Evolutionary conservation across 495 filamentous ascomycete species (phyloP).

Genomic region (Penicillium salamii): DNA sequence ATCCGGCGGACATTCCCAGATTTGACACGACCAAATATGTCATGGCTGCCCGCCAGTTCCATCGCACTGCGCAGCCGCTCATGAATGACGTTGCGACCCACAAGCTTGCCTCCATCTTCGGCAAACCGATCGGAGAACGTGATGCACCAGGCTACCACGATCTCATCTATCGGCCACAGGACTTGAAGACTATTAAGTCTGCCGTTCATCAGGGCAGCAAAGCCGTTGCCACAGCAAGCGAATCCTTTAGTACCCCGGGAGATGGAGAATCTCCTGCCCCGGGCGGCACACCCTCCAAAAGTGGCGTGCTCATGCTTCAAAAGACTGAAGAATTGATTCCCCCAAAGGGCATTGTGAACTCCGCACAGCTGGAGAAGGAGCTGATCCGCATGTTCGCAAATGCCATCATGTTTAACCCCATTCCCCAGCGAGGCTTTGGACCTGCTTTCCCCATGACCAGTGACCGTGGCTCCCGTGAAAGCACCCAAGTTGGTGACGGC

Average conservation of each 20-base stretch:
- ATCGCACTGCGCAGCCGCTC: conserved; percentile 70
- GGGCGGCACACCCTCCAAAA: conserved; percentile 34
- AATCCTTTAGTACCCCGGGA: conserved; percentile 45
- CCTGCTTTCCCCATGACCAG: conserved; percentile 52
- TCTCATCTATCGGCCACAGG: conserved; percentile 81
- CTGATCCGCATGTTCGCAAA: conserved; percentile 98
- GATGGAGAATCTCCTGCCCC: conserved; percentile 45
- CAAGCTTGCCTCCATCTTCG: conserved; percentile 85
- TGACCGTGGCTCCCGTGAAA: conserved; percentile 38
- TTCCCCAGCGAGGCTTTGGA: conserved; percentile 66
- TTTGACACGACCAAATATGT: conserved; percentile 55
- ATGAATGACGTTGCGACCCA: conserved; percentile 84
- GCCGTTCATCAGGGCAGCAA: conserved; percentile 75
- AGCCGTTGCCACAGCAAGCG: conserved; percentile 63
- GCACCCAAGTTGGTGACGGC: conserved; percentile 47
- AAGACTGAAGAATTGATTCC: conserved; percentile 74
- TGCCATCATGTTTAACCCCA: conserved; percentile 94
- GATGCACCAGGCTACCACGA: conserved; percentile 86
- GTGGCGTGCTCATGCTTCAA: conserved; percentile 52
- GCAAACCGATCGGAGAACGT: conserved; percentile 74
- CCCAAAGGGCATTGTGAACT: conserved; percentile 89
- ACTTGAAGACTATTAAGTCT: conserved; percentile 80
- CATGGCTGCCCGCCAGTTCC: conserved; percentile 72
- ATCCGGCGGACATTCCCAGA: conserved; percentile 29
- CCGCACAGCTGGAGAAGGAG: conserved; percentile 89